Evolutionary conservation across 208 protist genomes (phyloP).

Genomic region (Wallacemonas rigidus): DNA sequence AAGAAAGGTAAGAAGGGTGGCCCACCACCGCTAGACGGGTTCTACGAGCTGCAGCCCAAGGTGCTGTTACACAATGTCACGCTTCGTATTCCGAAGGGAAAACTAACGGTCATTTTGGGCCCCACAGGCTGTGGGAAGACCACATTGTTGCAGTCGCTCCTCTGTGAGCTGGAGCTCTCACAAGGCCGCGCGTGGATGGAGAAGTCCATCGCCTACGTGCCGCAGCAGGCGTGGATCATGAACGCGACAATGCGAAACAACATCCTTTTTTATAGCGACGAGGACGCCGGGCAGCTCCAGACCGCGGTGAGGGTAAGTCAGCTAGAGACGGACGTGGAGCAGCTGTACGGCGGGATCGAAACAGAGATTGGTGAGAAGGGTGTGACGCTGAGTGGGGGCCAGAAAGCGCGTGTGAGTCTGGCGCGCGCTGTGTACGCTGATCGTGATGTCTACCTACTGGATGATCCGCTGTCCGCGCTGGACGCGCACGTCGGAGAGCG

Average conservation of each 20-base stretch:
- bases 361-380: conserved; percentile 89
- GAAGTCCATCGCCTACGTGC: conserved; percentile 79
- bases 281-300: conserved; percentile 62
- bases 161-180: conserved; percentile 39
- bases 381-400: conserved; percentile 80
- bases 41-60: conserved; percentile 40
- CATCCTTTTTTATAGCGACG: conserved; percentile 83
- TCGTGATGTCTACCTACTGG: conserved; percentile 82
- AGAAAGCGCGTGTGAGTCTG: conserved; percentile 76
- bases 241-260: conserved; percentile 93
- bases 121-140: conserved; percentile 79
- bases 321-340: conserved; percentile 76
- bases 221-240: conserved; percentile 93
- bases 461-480: conserved; percentile 93
- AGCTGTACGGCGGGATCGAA: conserved; percentile 79
- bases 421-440: conserved; percentile 83
- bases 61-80: conserved; percentile 40
- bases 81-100: conserved; percentile 42
- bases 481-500: conserved; percentile 86
- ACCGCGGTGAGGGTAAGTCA: conserved; percentile 57
- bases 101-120: conserved; percentile 69
- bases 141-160: conserved; percentile 44
- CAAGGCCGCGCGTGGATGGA: conserved; percentile 28
- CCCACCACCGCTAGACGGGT: conserved; percentile 16
- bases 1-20: conserved; percentile 16